Evolutionary conservation across 805 yeast genomes (phyloP).

Genomic region (Lipomyces spencermartinsiae): DNA sequence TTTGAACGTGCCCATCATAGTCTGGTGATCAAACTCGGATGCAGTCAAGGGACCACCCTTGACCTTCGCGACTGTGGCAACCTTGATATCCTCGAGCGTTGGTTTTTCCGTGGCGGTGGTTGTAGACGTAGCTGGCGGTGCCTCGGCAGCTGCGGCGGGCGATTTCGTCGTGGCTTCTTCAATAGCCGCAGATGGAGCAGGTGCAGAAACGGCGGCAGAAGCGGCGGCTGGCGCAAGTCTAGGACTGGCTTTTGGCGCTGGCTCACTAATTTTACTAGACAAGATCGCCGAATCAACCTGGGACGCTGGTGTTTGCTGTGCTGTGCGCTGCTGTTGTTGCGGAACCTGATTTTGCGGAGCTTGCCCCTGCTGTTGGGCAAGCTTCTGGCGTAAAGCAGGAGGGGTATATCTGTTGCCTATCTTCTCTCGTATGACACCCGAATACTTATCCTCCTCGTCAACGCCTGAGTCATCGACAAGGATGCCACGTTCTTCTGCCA

Average conservation of each 20-base stretch:
- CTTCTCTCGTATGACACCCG: constrained; percentile 75
- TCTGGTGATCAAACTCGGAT: constrained; percentile 25
- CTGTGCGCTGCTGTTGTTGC: constrained; percentile 30
- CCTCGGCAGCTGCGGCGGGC: background rate
- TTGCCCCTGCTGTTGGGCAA: constrained; percentile 14
- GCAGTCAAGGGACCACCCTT: background rate
- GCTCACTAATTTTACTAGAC: constrained; percentile 21
- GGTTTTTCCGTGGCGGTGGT: constrained; percentile 9
- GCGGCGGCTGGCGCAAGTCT: constrained; percentile 1
- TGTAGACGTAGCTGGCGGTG: background rate
- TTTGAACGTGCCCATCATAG: constrained; percentile 44
- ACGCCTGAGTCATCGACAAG: constrained; percentile 78
- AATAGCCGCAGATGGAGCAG: constrained; percentile 13
- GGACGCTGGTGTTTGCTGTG: constrained; percentile 31
- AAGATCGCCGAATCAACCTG: constrained; percentile 34
- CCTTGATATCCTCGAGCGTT: constrained; percentile 33
- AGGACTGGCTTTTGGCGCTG: constrained; percentile 12
- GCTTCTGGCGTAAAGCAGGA: constrained; percentile 27
- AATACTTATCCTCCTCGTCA: constrained; percentile 95
- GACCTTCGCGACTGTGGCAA: background rate
- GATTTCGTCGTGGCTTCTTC: background rate
- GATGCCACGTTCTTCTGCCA: constrained; percentile 90
- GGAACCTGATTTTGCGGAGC: constrained; percentile 16
- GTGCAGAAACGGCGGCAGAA: constrained; percentile 9
- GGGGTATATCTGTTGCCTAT: constrained; percentile 22